A percentile compares a stretch with the other conserved stretches of the same genome.
Evolutionary conservation across 805 yeast genomes (phyloP).

Genomic region (Lachancea nothofagi): DNA sequence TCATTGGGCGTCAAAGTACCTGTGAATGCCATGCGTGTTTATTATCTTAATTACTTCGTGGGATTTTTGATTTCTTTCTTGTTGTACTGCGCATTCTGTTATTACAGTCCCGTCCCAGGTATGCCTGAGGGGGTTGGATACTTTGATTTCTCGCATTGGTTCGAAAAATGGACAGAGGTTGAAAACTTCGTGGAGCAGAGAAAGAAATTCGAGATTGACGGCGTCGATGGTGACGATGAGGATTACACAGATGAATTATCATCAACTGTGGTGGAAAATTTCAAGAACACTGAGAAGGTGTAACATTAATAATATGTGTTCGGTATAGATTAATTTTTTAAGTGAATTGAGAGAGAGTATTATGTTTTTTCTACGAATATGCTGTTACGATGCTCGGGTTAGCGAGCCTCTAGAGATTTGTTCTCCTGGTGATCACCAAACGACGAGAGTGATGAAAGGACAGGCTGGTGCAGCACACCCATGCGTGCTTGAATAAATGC

Average conservation of each 20-base stretch:
- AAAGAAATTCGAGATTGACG: slow-evolving; percentile 9
- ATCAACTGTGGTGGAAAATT: slow-evolving; percentile 4
- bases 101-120: slow-evolving; percentile 49
- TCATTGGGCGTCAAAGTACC: slow-evolving; percentile 76
- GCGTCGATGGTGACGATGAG: slow-evolving; percentile 3
- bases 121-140: slow-evolving; percentile 37
- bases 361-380: too few species aligned
- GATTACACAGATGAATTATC: slow-evolving; percentile 7
- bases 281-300: slow-evolving; percentile 4
- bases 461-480: too few species aligned
- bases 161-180: slow-evolving; percentile 56
- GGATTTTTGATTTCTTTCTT: slow-evolving; percentile 61
- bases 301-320: neutral
- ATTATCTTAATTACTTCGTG: slow-evolving; percentile 67
- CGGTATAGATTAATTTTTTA: too few species aligned
- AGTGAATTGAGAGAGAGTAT: too few species aligned
- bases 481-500: too few species aligned
- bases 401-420: too few species aligned
- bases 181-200: slow-evolving; percentile 49
- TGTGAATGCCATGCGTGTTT: slow-evolving; percentile 67
- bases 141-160: slow-evolving; percentile 38
- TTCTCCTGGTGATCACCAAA: too few species aligned
- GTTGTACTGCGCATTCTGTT: slow-evolving; percentile 49
- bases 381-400: too few species aligned
- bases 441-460: too few species aligned